Percentiles rank a stretch among this genome's conserved stretches.
phyloP scores from a whole-genome alignment of 2,329 filamentous ascomycete species.

The Phyllosticta citriasiana region DNA sequence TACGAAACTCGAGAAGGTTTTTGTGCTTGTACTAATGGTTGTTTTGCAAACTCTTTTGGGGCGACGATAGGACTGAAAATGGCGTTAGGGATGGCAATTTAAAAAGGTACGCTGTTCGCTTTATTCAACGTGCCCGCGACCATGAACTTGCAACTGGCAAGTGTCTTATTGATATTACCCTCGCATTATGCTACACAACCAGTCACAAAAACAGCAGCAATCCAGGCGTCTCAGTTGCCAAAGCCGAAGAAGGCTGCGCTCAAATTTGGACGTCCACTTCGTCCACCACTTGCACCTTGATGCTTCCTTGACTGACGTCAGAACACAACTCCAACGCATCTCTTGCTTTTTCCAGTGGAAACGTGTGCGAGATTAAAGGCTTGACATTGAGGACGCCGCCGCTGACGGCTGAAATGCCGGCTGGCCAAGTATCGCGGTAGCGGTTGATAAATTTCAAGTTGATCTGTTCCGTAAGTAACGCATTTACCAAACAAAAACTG shows the following conservation, averaged over 20 bases:
- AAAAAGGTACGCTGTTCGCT: too few species aligned
- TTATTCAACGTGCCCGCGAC: too few species aligned
- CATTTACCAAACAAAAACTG: background rate
- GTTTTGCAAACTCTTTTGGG: too few species aligned
- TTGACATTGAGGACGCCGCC: slow-evolving; percentile 53
- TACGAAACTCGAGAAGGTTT: background rate
- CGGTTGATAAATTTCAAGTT: slow-evolving; percentile 61
- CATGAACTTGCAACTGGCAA: too few species aligned
- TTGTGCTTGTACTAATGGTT: background rate
- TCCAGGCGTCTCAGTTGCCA: too few species aligned
- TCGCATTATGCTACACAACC: too few species aligned
- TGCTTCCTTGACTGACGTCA: slow-evolving; percentile 43
- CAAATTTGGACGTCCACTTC: slow-evolving; percentile 16
- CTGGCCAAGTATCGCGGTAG: slow-evolving; percentile 60
- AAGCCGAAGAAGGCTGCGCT: background rate
- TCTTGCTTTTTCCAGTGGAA: slow-evolving; percentile 50
- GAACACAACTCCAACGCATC: slow-evolving; percentile 47
- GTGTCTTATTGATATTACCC: too few species aligned
- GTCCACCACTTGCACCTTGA: slow-evolving; percentile 53
- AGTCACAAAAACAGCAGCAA: too few species aligned
- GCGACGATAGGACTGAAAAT: too few species aligned
- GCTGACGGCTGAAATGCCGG: slow-evolving; percentile 50
- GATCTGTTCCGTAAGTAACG: slow-evolving; percentile 35
- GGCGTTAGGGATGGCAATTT: too few species aligned
- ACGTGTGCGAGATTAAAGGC: slow-evolving; percentile 52